Evolutionary conservation across 306 rosid species (phyloP), one percentile per base, ranked within the genome.

Genomic region (Lathyrus aphaca): DNA sequence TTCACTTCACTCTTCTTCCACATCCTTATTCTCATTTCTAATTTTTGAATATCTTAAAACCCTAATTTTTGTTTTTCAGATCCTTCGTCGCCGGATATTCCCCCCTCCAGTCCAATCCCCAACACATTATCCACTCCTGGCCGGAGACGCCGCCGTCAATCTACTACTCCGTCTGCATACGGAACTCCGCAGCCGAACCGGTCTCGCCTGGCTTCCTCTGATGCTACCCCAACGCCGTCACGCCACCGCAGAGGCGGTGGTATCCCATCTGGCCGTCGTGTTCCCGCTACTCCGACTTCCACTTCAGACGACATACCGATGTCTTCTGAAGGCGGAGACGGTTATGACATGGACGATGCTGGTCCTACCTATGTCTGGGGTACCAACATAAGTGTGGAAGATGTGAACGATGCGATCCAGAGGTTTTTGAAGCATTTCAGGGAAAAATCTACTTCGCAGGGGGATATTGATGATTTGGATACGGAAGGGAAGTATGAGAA

Each of bases 341-440:
- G 87, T 38, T 91, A 76, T 19, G 87, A 81, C 76, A 77, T 80
- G 81, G 96, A 94, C 30, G 96, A 94, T 51, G 82, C 82, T 42
- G 88, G 90, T 46, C 99, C 95, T 16, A 91, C 97, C 23, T 88
- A 48, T 17, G 99, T 94, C 0, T 94, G 99, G 99, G 97, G 99
- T 2, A 91, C 99, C 10, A 91, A 86, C 42, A 91, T 94, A n/a
- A 91, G 99, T 74, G 99, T 94, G 0, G 91, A 94, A 25, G 99
- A 94, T 38, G 99, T 94, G 2, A 88, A 91, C 43, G 86, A 82
- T 10, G 97, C 97, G 59, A 91, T 91, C 51, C 74, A 76, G 51
- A 82, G 97, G 81, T 94, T 94, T 46, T 10, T 94, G 71, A 91
- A 85, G 84, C 84, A 91, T 57, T 94, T 88, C 55, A 80, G 96